Evolutionary conservation across 441 rosid species (phyloP), one percentile per base, ranked within the genome.

Genomic region (Melastoma candidum): DNA sequence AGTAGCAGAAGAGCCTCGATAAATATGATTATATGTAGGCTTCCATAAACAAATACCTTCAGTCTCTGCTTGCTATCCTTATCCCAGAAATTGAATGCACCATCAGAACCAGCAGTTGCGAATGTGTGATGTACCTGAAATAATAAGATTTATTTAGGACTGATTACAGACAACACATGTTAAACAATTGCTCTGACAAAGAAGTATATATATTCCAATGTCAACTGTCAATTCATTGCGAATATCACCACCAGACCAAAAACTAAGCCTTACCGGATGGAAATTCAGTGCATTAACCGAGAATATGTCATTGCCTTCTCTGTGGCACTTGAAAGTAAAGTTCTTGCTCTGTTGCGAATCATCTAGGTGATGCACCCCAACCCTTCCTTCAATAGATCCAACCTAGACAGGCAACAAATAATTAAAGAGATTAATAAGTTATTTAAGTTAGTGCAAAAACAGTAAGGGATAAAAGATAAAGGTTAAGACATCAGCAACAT

Each of bases 101-200:
- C 98, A 71, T 93, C 97, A n/a, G 97, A 93, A 32, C 98, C 95
- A 4, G 98, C 94, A 24, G 97, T 93, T 48, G 97, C 92, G 81
- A 93, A 93, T 25, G 98, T 88, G 60, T 90, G 95, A 72, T 84
- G 85, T 61, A 81, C 74, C 97, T 93, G 76, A 44, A 71, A 24
- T 12, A 60, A 60, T 26, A 59, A 7, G 24, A n/a, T 14, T 0
- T 12, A 7, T 60, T 12, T 26, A 44, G 46, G 26, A 53, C 17
- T 17, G 1, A 14, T 27, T n/a, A 53, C 56, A 1, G 14, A 14
- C 47, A 6, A 6, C 10, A 4, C 9, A 36, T 36, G 8, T 36
- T 36, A 36, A 36, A 6, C 9, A 6, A 36, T 36, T 36, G 43
- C 43, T 11, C 39, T 32, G 17, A 11, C 46, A 25, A 25, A 41